These are phyloP conservation scores for Colletotrichum brevisporum DNA, from an alignment of 2,329 filamentous ascomycete species.

Conservation along the genomic window DNA sequence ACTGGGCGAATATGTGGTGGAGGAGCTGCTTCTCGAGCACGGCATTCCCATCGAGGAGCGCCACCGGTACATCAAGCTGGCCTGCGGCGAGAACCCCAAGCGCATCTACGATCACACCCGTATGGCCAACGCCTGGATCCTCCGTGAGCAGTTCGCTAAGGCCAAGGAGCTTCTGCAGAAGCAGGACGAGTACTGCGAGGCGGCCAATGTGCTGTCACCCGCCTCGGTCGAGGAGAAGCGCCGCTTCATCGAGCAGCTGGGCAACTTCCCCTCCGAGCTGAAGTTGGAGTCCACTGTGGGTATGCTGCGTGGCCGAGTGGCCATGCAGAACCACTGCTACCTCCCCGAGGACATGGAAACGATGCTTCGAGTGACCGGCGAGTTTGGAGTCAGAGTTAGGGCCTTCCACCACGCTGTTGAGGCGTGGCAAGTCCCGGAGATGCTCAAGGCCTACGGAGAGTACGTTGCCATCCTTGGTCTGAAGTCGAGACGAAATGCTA, in stretches of 20 bases:
- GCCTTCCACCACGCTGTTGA: conserved; percentile 58
- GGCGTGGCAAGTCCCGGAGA: conserved; percentile 57
- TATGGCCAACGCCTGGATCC: conserved; percentile 56
- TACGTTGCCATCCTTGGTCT: conserved; percentile 37
- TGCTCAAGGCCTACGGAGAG: conserved; percentile 55
- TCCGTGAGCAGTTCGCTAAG: conserved; percentile 55
- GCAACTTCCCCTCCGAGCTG: conserved; percentile 50
- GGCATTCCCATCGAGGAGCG: conserved; percentile 51
- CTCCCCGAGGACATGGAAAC: conserved; percentile 59
- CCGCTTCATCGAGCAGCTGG: conserved; percentile 33
- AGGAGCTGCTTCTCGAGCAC: conserved; percentile 58
- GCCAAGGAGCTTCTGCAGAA: conserved; percentile 52
- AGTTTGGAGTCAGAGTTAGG: conserved; percentile 57
- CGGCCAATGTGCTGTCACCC: conserved; percentile 43
- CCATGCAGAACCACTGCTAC: conserved; percentile 61
- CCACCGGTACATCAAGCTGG: conserved; percentile 60
- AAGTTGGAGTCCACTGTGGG: conserved; percentile 57
- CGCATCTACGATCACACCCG: conserved; percentile 53
- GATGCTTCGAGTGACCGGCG: conserved; percentile 57
- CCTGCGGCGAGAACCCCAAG: conserved; percentile 62
- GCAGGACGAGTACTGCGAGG: conserved; percentile 51
- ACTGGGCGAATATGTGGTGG: conserved; percentile 54
- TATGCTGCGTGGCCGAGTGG: conserved; percentile 57
- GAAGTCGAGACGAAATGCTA: not conserved
- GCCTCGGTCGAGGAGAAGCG: conserved; percentile 44